Conservation (phyloP, 305 asterid genomes). For the Andrographis paniculata region DNA sequence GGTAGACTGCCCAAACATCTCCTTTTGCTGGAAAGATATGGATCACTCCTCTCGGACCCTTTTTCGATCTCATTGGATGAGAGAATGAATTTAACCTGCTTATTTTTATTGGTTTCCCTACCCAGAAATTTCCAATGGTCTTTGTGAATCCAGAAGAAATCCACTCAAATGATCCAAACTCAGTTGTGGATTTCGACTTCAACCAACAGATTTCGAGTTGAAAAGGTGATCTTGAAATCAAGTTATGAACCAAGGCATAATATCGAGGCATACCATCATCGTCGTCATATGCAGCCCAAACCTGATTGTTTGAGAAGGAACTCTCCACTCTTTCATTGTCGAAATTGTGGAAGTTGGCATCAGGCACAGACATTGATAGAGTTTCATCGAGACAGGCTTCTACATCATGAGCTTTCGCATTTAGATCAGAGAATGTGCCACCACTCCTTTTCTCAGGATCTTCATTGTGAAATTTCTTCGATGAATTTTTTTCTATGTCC, state of each 20-base stretch:
- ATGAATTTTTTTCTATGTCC: too few species aligned
- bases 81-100: constrained; percentile 70
- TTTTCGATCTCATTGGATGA: constrained; percentile 65
- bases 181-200: constrained; percentile 64
- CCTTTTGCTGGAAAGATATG: constrained; percentile 60
- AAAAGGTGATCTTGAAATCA: constrained; percentile 60
- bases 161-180: constrained; percentile 61
- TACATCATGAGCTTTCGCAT: too few species aligned
- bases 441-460: too few species aligned
- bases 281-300: constrained; percentile 90
- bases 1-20: constrained; percentile 90
- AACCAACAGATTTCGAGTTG: constrained; percentile 79
- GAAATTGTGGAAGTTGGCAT: constrained; percentile 89
- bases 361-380: constrained; percentile 66
- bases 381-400: constrained; percentile 16
- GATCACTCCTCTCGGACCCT: constrained; percentile 50
- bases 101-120: constrained; percentile 46
- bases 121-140: constrained; percentile 84
- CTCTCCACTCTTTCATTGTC: constrained; percentile 64
- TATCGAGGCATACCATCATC: constrained; percentile 96
- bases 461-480: too few species aligned
- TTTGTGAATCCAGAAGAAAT: constrained; percentile 70
- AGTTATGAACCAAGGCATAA: constrained; percentile 69
- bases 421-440: too few species aligned
- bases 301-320: constrained; percentile 68